phyloP scores from a whole-genome alignment of 202 grass and related monocot genomes.

The Panicum hallii region DNA sequence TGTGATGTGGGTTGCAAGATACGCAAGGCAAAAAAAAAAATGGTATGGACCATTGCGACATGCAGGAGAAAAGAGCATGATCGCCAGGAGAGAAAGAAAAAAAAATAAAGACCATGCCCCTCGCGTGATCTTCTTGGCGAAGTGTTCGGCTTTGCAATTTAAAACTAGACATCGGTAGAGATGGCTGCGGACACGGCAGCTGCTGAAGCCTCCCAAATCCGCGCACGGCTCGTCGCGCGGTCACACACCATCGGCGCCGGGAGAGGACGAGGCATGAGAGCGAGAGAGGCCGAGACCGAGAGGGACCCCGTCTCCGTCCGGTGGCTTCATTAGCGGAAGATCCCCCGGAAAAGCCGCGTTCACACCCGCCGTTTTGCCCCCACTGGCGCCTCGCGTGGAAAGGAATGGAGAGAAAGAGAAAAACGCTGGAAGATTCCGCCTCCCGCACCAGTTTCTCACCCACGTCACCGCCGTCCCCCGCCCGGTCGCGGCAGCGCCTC shows the following conservation, averaged over 20 bases:
- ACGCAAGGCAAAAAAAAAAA: too few species aligned
- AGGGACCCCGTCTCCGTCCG: neutral
- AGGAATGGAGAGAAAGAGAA: neutral
- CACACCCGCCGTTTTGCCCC: conserved; percentile 34
- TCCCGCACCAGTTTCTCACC: conserved; percentile 29
- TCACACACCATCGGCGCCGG: neutral
- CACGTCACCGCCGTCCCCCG: neutral
- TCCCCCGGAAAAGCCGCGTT: conserved; percentile 47
- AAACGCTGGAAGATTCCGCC: conserved; percentile 24
- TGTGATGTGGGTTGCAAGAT: neutral
- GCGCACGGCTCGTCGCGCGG: neutral
- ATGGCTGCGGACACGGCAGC: conserved; percentile 21
- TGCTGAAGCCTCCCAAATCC: conserved; percentile 5
- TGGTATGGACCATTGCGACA: neutral
- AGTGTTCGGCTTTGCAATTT: conserved; percentile 2
- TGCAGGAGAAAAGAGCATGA: neutral
- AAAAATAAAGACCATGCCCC: neutral
- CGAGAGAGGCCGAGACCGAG: neutral
- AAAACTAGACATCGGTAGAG: neutral
- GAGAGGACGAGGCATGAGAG: neutral
- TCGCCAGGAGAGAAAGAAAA: neutral
- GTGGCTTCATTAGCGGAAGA: conserved; percentile 35
- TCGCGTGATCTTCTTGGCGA: conserved; percentile 2
- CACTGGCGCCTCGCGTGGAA: conserved; percentile 15
- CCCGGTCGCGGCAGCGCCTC: conserved; percentile 10